Evolutionary conservation across 192 early-diverging fungal species (phyloP), one percentile per base, ranked within the genome.

Genomic region (Oehlia diaphana): DNA sequence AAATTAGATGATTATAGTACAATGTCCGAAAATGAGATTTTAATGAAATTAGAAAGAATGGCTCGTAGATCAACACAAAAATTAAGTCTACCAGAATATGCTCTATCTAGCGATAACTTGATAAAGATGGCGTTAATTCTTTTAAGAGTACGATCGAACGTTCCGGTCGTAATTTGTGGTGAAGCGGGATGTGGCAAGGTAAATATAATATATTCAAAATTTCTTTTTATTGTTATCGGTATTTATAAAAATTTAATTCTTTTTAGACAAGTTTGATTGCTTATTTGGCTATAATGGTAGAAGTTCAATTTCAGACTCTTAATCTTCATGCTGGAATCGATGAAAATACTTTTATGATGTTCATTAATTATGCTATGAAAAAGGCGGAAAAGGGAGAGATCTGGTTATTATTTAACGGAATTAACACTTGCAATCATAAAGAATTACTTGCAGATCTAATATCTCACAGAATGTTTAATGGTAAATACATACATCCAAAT

Each of bases 51-150:
- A 37, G 75, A 76, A 65, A 28, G 8, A 13, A 72, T 76, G 37
- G 75, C 63, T n/a, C 75, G 63, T 72, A 69, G 42, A n/a, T 65
- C 61, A 16, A 58, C 37, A 10, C 58, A 37, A 76, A 35, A 64
- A 23, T 39, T 21, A 28, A 70, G 28, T 19, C 53, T 65, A 21
- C 19, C 50, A 5, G 50, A 53, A 53, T 53, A 53, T 53, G 14
- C 4, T 1, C 4, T 53, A 53, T 19, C 50, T n/a, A 64, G n/a
- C 0, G 75, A 76, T 10, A 76, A 76, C 19, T 35, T 76, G n/a
- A 58, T 76, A 37, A 76, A 76, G 31, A 76, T 76, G 75, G 75
- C 75, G 2, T 37, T 76, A n/a, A 76, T 76, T 65, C 33, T 53
- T 53, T 16, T 16, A 16, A 14, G 50, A 53, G 50, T 19, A 53